Percentiles rank a stretch among this genome's conserved stretches.
These are phyloP conservation scores for Candida sonorensis DNA, from an alignment of 805 yeast genomes.

Conservation along the genomic window DNA sequence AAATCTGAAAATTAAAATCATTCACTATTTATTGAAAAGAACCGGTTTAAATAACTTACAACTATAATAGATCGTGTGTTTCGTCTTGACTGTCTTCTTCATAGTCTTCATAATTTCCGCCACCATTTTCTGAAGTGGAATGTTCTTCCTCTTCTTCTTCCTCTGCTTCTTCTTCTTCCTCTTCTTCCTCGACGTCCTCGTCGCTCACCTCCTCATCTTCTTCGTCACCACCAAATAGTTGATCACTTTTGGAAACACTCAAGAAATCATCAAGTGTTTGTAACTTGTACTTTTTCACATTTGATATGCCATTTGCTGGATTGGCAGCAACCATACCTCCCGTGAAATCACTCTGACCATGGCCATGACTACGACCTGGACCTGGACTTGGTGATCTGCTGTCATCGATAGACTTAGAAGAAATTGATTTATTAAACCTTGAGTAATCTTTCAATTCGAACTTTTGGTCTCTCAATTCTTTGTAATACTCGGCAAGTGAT, in stretches of 20 bases:
- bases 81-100: conserved; percentile 13
- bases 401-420: conserved; percentile 6
- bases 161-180: conserved; percentile 21
- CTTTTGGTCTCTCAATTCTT: conserved; percentile 25
- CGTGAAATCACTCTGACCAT: background rate
- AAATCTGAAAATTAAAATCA: background rate
- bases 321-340: background rate
- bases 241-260: conserved; percentile 30
- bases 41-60: conserved; percentile 7
- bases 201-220: conserved; percentile 22
- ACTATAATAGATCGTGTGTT: too few relatives aligned
- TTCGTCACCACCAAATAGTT: conserved; percentile 27
- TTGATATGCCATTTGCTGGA: background rate
- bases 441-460: conserved; percentile 34
- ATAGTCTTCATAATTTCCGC: conserved; percentile 23
- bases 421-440: conserved; percentile 21
- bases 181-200: conserved; percentile 23
- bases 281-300: conserved; percentile 41
- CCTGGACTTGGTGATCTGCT: background rate
- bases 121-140: conserved; percentile 23
- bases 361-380: background rate
- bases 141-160: conserved; percentile 24
- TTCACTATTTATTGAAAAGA: background rate
- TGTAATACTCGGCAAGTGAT: conserved; percentile 24
- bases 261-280: conserved; percentile 88